A percentile compares a stretch with the other conserved stretches of the same genome.
phyloP scores from a whole-genome alignment of 768 basidiomycete species.

The Gelatoporia subvermispora region DNA sequence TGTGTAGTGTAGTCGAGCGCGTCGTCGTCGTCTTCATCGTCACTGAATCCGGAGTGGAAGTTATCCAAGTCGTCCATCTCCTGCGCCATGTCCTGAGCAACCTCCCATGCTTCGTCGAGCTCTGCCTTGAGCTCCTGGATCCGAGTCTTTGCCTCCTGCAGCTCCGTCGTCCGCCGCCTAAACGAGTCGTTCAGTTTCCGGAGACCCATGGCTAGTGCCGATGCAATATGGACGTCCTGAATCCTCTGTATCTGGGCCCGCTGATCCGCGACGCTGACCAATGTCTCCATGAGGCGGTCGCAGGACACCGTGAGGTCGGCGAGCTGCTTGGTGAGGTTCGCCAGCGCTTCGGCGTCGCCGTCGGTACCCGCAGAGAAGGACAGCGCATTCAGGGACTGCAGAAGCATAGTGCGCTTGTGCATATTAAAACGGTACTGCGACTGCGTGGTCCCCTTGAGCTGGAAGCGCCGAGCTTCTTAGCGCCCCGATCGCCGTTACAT shows the following conservation, averaged over 20 bases:
- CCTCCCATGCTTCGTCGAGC: conserved; percentile 76
- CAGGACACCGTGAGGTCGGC: conserved; percentile 53
- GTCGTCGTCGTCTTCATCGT: conserved; percentile 10
- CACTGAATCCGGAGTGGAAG: conserved; percentile 15
- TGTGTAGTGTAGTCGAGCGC: conserved; percentile 13
- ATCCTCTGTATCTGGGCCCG: conserved; percentile 56
- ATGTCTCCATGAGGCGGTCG: conserved; percentile 52
- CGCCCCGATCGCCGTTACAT: not conserved
- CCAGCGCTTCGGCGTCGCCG: conserved; percentile 34
- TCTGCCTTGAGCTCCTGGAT: conserved; percentile 61
- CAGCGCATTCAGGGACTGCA: conserved; percentile 63
- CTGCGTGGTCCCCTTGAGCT: conserved; percentile 49
- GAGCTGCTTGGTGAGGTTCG: conserved; percentile 50
- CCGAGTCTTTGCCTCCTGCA: conserved; percentile 40
- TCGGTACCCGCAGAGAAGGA: conserved; percentile 27
- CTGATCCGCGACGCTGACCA: conserved; percentile 58
- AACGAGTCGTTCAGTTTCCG: conserved; percentile 78
- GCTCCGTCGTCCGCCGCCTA: conserved; percentile 56
- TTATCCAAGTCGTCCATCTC: conserved; percentile 65
- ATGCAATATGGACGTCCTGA: conserved; percentile 64
- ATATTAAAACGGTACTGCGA: conserved; percentile 65
- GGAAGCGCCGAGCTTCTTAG: not conserved
- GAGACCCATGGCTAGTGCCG: conserved; percentile 72
- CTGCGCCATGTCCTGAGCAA: conserved; percentile 66
- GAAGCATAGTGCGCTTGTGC: conserved; percentile 61